Evolutionary conservation across 2,329 filamentous ascomycete species (phyloP).

Genomic region (Colletotrichum theobromicola): DNA sequence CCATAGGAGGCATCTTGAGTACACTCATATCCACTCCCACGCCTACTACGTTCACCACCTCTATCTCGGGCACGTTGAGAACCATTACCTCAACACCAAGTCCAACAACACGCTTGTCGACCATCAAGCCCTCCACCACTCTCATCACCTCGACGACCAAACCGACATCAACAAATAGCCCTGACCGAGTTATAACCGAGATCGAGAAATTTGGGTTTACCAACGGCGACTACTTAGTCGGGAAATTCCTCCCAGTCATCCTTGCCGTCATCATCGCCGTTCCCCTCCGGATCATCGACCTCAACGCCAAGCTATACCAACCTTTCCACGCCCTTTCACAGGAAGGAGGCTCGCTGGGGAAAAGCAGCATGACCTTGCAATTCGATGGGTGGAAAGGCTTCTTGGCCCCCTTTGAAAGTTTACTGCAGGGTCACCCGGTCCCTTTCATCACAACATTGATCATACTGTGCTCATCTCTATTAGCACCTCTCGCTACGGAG

Average conservation of each 20-base stretch:
- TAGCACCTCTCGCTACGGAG: conserved; percentile 45
- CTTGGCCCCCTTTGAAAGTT: conserved; percentile 35
- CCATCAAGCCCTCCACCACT: conserved; percentile 24
- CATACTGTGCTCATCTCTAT: conserved; percentile 36
- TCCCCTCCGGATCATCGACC: conserved; percentile 43
- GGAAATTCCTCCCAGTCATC: conserved; percentile 46
- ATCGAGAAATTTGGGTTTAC: conserved; percentile 28
- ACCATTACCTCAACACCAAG: conserved; percentile 33
- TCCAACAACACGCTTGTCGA: conserved; percentile 27
- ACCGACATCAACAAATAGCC: not conserved
- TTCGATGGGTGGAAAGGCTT: conserved; percentile 43
- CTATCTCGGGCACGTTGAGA: conserved; percentile 30
- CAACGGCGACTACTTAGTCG: conserved; percentile 40
- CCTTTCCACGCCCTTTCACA: conserved; percentile 48
- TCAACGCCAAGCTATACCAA: conserved; percentile 45
- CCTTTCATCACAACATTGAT: conserved; percentile 41
- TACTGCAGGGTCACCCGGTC: conserved; percentile 39
- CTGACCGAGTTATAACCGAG: conserved; percentile 19
- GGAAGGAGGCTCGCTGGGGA: conserved; percentile 39
- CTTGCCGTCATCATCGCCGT: conserved; percentile 43
- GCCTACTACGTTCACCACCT: conserved; percentile 27
- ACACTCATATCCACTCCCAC: conserved; percentile 8
- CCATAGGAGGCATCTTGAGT: conserved; percentile 26
- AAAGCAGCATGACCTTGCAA: conserved; percentile 46
- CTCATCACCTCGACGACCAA: conserved; percentile 27